Percentiles rank a stretch among this genome's conserved stretches.
Evolutionary conservation across 306 rosid species (phyloP).

Genomic region (Arachis hypogaea): DNA sequence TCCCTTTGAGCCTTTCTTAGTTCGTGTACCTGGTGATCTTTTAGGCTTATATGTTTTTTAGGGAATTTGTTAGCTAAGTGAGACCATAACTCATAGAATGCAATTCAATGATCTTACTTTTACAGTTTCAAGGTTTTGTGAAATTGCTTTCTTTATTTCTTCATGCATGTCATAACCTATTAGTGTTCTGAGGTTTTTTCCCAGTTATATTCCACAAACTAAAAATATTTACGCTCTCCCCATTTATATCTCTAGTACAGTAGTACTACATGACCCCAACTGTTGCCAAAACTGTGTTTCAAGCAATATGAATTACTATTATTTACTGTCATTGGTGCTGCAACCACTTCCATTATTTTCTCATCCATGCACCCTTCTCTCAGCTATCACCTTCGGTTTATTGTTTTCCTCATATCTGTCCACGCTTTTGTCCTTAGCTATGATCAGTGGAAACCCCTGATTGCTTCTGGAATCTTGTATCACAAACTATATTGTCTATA

Average conservation of each 20-base stretch:
- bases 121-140: background rate
- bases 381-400: background rate
- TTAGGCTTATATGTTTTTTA: too few relatives aligned
- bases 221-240: background rate
- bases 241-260: background rate
- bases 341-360: background rate
- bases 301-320: background rate
- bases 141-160: background rate
- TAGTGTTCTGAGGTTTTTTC: background rate
- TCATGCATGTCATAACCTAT: background rate
- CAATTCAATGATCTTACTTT: background rate
- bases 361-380: background rate
- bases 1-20: too few relatives aligned
- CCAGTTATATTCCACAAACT: background rate
- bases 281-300: background rate
- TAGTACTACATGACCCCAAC: background rate
- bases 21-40: too few relatives aligned
- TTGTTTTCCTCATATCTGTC: background rate
- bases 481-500: background rate
- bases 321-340: too few relatives aligned
- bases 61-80: too few relatives aligned
- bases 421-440: too few relatives aligned
- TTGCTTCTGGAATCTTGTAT: background rate
- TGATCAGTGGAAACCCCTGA: background rate
- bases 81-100: background rate